Evolutionary conservation across 2,329 filamentous ascomycete species (phyloP), one percentile per base, ranked within the genome.

Genomic region (Bipolaris zeicola): DNA sequence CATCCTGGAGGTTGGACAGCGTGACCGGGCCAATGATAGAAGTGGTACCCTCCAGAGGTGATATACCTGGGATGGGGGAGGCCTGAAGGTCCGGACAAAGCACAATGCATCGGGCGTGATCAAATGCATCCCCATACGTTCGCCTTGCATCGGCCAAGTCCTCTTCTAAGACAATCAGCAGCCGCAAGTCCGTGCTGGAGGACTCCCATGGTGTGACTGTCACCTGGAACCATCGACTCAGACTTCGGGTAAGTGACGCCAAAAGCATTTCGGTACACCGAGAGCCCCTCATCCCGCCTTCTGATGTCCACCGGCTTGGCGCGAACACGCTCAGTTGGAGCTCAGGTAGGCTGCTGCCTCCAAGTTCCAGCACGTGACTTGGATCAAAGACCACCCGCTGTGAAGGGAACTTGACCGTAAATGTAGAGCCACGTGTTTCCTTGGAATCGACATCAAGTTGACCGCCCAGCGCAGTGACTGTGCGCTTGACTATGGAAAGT

Each of bases 401-500:
- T 3, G 43, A 48, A 24, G 53, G 53, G 11, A 47, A 51, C 3
- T 22, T 38, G 3, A 45, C 49, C 11, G 37, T 56, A 37, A 56
- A 56, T 2, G 50, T 48, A 6, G 53, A 56, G 38, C 53, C 53
- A 16, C 44, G 37, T 41, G 18, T 33, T 18, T 52, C 50, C 16
- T 41, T 47, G 2, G 53, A 56, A 11, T 56, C 53, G 13, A 56
- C 44, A 14, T 33, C 28, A 4, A 56, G 22, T 24, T 52, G 36
- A 6, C 53, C 53, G 11, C 37, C 24, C 1, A 56, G 22, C 22
- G 51, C 51, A 43, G 16, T 52, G n/a, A 38, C 20, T 4, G 53
- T 56, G 18, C 44, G 49, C 43, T 56, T 56, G 22, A 56, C 53
- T 37, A 56, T 56, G 5, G 49, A 52, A 33, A 56, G 53, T n/a